These are phyloP conservation scores for Avena eriantha DNA, from an alignment of 176 grass and related monocot genomes.

Conservation along the genomic window DNA sequence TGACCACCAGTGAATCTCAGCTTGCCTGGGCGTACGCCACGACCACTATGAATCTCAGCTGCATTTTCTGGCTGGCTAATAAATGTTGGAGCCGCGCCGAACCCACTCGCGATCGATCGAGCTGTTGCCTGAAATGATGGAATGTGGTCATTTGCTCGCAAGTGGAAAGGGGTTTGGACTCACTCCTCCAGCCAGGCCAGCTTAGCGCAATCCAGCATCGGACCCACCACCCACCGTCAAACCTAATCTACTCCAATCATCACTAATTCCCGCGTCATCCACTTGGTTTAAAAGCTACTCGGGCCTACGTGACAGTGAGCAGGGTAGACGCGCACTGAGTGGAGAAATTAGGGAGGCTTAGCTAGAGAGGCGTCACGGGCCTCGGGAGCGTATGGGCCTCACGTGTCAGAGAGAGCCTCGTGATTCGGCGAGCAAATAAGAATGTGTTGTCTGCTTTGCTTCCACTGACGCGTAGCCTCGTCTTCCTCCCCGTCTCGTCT, in stretches of 20 bases:
- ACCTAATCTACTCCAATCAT: conserved; percentile 16
- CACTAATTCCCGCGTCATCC: neutral
- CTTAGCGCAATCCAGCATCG: conserved; percentile 32
- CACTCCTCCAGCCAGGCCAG: neutral
- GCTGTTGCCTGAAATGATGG: neutral
- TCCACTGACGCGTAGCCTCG: conserved; percentile 6
- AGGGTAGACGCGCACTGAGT: rapidly evolving
- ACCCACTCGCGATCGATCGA: neutral
- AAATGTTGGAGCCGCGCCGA: neutral
- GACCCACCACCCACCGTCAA: conserved; percentile 35
- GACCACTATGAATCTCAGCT: neutral
- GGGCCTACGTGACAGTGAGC: neutral
- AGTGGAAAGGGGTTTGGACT: neutral
- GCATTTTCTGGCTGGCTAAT: neutral
- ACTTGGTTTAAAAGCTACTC: rapidly evolving
- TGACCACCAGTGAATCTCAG: too few species aligned
- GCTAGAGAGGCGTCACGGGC: conserved; percentile 44
- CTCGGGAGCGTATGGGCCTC: neutral
- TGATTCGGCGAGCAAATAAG: conserved; percentile 36
- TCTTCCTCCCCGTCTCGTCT: conserved; percentile 32
- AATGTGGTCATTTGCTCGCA: neutral
- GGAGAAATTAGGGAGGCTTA: conserved; percentile 6
- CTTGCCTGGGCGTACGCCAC: neutral
- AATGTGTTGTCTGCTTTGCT: conserved; percentile 46
- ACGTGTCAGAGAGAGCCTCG: conserved; percentile 1